Conservation (phyloP, 1,139 yeast species). For the Candida tropicalis region DNA sequence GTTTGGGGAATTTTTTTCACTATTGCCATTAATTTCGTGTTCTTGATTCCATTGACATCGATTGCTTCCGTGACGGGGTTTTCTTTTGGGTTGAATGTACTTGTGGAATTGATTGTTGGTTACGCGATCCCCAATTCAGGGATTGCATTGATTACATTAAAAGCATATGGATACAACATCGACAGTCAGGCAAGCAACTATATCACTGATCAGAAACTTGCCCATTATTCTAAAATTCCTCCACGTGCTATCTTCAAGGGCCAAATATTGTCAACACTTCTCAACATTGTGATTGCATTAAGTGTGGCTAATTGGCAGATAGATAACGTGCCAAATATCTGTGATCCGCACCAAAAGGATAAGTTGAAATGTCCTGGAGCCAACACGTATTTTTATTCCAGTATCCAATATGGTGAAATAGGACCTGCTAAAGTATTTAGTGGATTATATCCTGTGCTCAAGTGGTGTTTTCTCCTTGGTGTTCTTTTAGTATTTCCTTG, state of each 20-base stretch:
- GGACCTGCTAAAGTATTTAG: slow-evolving; percentile 38
- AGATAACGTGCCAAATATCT: slow-evolving; percentile 26
- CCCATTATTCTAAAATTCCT: slow-evolving; percentile 37
- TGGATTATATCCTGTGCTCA: slow-evolving; percentile 35
- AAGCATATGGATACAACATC: slow-evolving; percentile 41
- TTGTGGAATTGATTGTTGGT: slow-evolving; percentile 43
- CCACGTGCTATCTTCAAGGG: slow-evolving; percentile 38
- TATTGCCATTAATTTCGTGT: slow-evolving; percentile 35
- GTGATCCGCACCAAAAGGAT: slow-evolving; percentile 29
- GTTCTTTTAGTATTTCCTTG: slow-evolving; percentile 30
- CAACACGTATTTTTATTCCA: slow-evolving; percentile 33
- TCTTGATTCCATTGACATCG: slow-evolving; percentile 39
- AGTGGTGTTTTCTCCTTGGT: slow-evolving; percentile 39
- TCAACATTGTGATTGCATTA: slow-evolving; percentile 28
- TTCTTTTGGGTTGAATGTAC: slow-evolving; percentile 39
- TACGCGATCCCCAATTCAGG: slow-evolving; percentile 44
- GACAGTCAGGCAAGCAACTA: slow-evolving; percentile 41
- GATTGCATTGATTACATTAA: slow-evolving; percentile 38
- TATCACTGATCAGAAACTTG: slow-evolving; percentile 38
- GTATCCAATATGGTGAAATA: slow-evolving; percentile 39
- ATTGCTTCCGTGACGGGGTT: slow-evolving; percentile 42
- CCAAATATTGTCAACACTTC: slow-evolving; percentile 32
- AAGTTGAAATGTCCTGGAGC: slow-evolving; percentile 38
- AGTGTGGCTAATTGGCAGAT: slow-evolving; percentile 34
- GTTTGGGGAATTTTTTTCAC: slow-evolving; percentile 41